phyloP scores from a whole-genome alignment of 352 stramenopile species.

The Phytophthora multivora region DNA sequence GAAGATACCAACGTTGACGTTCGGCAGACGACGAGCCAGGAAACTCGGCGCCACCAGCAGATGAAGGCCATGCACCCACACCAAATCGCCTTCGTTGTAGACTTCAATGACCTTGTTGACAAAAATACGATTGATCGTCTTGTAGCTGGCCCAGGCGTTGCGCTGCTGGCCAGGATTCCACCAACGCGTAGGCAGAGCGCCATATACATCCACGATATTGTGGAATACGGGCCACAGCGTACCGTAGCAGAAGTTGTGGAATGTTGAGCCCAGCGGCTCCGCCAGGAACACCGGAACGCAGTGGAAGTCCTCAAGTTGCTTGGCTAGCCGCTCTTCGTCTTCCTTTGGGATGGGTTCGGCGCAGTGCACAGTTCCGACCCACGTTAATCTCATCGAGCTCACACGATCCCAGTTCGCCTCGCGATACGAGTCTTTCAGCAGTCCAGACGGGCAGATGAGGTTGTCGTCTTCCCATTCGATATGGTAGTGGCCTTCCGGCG shows the following conservation, averaged over 20 bases:
- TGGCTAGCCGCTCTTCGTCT: conserved; percentile 77
- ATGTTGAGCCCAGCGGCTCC: conserved; percentile 79
- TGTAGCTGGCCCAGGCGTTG: conserved; percentile 94
- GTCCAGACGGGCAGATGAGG: conserved; percentile 79
- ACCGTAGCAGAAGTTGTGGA: conserved; percentile 97
- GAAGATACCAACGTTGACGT: conserved; percentile 97
- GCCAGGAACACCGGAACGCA: conserved; percentile 98
- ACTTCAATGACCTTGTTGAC: conserved; percentile 93
- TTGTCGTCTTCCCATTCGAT: conserved; percentile 91
- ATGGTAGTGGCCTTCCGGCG: conserved; percentile 67
- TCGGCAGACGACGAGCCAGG: conserved; percentile 90
- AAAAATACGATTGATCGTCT: conserved; percentile 97
- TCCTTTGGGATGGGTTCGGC: conserved; percentile 77
- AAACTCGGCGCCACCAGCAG: conserved; percentile 98
- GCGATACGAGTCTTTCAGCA: conserved; percentile 73
- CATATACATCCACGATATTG: conserved; percentile 98
- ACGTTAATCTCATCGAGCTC: conserved; percentile 84
- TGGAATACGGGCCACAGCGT: conserved; percentile 98
- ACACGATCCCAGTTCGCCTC: conserved; percentile 70
- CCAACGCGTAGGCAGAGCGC: conserved; percentile 76
- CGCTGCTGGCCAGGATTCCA: conserved; percentile 86
- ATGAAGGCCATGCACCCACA: conserved; percentile 99
- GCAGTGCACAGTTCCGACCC: conserved; percentile 85
- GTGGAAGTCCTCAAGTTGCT: conserved; percentile 90
- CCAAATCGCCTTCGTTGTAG: conserved; percentile 91